Evolutionary conservation across 345 rosid species (phyloP).

Genomic region (Eucalyptus albens): DNA sequence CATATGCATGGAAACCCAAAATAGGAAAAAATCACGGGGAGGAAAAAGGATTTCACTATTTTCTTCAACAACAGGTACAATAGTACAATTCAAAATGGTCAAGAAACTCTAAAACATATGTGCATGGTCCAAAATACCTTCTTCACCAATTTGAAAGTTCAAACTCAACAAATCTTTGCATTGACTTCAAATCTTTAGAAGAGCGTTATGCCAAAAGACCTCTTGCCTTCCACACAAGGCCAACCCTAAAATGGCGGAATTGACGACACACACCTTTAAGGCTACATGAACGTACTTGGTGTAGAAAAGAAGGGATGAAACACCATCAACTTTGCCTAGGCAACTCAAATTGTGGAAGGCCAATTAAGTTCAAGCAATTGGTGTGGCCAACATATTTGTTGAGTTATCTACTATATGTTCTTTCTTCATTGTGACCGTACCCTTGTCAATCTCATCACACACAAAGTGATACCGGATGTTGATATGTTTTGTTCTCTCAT

Average conservation of each 20-base stretch:
- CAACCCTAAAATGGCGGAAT: background rate
- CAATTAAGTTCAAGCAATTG: background rate
- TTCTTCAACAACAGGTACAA: background rate
- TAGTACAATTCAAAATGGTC: background rate
- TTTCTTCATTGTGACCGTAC: background rate
- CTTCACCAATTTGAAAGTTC: background rate
- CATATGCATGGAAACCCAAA: background rate
- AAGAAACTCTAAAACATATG: background rate
- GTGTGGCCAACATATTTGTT: background rate
- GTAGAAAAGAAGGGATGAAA: background rate
- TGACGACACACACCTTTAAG: background rate
- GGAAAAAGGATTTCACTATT: background rate
- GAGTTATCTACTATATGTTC: accelerated
- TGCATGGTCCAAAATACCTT: background rate
- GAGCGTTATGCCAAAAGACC: background rate
- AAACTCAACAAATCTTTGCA: background rate
- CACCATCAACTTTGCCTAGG: background rate
- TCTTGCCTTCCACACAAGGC: background rate
- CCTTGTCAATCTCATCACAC: background rate
- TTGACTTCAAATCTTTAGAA: background rate
- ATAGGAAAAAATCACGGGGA: background rate
- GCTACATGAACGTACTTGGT: background rate
- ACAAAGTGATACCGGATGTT: background rate
- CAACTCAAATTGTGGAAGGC: too few species aligned
- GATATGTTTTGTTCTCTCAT: too few species aligned